Evolutionary conservation across 2,329 filamentous ascomycete genomes (phyloP).

Genomic region (Colletotrichum shisoi): DNA sequence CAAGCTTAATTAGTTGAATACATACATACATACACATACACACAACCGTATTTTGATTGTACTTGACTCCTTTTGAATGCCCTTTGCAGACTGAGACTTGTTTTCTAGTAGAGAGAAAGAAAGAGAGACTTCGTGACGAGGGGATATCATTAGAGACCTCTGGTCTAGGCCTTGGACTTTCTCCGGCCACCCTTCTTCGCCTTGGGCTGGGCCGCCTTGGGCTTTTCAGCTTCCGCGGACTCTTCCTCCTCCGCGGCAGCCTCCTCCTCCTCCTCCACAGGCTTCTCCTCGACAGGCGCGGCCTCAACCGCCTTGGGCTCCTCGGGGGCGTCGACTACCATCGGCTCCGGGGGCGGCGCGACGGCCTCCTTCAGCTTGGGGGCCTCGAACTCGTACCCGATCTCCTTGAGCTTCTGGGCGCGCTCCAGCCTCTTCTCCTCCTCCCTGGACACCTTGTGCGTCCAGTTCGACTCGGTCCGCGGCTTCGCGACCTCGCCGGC

Average conservation of each 20-base stretch:
- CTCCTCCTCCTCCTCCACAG: slow-evolving; percentile 46
- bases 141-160: slow-evolving; percentile 38
- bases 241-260: slow-evolving; percentile 47
- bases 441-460: slow-evolving; percentile 76
- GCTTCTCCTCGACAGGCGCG: slow-evolving; percentile 49
- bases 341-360: slow-evolving; percentile 49
- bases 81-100: slow-evolving; percentile 13
- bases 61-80: slow-evolving; percentile 19
- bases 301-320: slow-evolving; percentile 48
- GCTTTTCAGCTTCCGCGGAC: slow-evolving; percentile 42
- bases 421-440: slow-evolving; percentile 72
- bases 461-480: slow-evolving; percentile 78
- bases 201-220: slow-evolving; percentile 47
- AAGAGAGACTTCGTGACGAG: slow-evolving; percentile 19
- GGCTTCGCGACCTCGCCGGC: slow-evolving; percentile 77
- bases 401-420: slow-evolving; percentile 75
- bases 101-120: slow-evolving; percentile 3
- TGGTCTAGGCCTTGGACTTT: slow-evolving; percentile 53
- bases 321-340: slow-evolving; percentile 48
- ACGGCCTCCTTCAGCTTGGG: slow-evolving; percentile 71
- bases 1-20: not conserved
- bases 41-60: slow-evolving; percentile 7
- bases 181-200: slow-evolving; percentile 43
- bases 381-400: slow-evolving; percentile 84
- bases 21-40: not conserved